Percentiles rank a stretch among this genome's conserved stretches.
Evolutionary conservation across 73 alveolate species (phyloP).

Genomic region (Paramecium sexaurelia): DNA sequence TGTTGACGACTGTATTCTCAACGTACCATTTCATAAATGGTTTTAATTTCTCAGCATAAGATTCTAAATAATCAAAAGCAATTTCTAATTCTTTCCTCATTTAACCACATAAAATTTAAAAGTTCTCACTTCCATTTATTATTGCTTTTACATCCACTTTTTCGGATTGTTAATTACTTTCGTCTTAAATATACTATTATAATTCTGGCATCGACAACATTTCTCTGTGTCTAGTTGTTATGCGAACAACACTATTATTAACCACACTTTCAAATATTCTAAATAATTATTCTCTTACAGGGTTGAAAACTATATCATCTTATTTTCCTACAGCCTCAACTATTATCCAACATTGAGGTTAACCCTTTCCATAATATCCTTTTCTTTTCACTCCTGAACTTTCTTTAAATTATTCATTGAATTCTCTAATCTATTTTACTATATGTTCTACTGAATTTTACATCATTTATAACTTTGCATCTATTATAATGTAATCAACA

Average conservation of each 20-base stretch:
- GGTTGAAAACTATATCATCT: conserved; percentile 42
- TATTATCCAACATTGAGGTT: conserved; percentile 68
- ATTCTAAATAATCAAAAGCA: conserved; percentile 73
- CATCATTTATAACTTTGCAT: conserved; percentile 82
- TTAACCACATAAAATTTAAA: conserved; percentile 56
- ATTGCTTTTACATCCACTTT: conserved; percentile 75
- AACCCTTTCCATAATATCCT: conserved; percentile 74
- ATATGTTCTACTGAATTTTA: conserved; percentile 50
- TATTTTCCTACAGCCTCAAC: conserved; percentile 52
- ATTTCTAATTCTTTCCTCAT: conserved; percentile 71
- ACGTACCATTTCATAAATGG: conserved; percentile 73
- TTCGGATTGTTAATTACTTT: conserved; percentile 67
- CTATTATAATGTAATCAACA: conserved; percentile 90
- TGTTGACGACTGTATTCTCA: conserved; percentile 71
- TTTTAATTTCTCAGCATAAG: conserved; percentile 61
- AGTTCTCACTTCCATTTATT: conserved; percentile 70
- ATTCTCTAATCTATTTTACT: neutral
- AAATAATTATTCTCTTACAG: conserved; percentile 46
- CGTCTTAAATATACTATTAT: conserved; percentile 73
- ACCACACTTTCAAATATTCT: conserved; percentile 60
- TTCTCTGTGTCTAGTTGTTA: conserved; percentile 68
- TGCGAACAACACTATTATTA: conserved; percentile 47
- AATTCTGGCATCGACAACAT: conserved; percentile 75
- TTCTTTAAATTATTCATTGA: neutral
- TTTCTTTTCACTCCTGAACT: conserved; percentile 1